Evolutionary conservation across 768 basidiomycete genomes (phyloP).

Genomic region (Tylopilus balloui): DNA sequence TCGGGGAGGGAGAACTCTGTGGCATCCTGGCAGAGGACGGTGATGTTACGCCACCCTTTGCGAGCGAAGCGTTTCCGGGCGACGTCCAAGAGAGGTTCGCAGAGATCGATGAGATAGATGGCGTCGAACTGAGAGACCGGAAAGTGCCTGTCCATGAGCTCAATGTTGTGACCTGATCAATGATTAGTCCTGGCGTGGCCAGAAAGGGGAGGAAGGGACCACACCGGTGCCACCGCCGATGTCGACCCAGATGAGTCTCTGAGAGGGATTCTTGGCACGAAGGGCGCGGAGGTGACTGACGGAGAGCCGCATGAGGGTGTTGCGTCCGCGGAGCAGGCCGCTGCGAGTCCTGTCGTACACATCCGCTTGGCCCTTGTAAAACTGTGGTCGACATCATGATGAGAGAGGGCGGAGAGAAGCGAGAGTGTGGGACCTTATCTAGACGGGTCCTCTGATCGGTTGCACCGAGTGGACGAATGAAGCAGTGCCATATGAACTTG

Average conservation of each 20-base stretch:
- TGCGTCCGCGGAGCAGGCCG: conserved; percentile 59
- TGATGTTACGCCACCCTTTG: conserved; percentile 71
- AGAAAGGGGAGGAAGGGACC: background rate
- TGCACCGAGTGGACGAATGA: conserved; percentile 39
- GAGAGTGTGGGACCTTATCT: conserved; percentile 34
- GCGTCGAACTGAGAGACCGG: conserved; percentile 58
- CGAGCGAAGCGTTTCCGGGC: conserved; percentile 63
- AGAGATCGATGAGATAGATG: conserved; percentile 70
- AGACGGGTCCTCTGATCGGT: conserved; percentile 42
- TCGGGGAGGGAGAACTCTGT: conserved; percentile 61
- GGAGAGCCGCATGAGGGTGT: conserved; percentile 67
- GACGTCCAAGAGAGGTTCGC: conserved; percentile 64
- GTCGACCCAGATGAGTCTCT: conserved; percentile 69
- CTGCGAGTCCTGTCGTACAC: conserved; percentile 68
- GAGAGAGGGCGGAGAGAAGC: background rate
- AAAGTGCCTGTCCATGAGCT: conserved; percentile 62
- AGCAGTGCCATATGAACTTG: conserved; percentile 49
- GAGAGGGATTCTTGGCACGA: conserved; percentile 34
- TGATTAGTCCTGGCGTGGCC: background rate
- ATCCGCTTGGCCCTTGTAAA: conserved; percentile 65
- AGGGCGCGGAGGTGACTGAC: conserved; percentile 57
- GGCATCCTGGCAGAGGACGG: conserved; percentile 70
- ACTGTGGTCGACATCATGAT: conserved; percentile 30
- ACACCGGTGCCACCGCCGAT: conserved; percentile 70
- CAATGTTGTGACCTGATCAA: conserved; percentile 51